These are phyloP conservation scores for Cutaneotrichosporon dermatis DNA, from an alignment of 1,284 basidiomycete genomes.

Conservation along the genomic window DNA sequence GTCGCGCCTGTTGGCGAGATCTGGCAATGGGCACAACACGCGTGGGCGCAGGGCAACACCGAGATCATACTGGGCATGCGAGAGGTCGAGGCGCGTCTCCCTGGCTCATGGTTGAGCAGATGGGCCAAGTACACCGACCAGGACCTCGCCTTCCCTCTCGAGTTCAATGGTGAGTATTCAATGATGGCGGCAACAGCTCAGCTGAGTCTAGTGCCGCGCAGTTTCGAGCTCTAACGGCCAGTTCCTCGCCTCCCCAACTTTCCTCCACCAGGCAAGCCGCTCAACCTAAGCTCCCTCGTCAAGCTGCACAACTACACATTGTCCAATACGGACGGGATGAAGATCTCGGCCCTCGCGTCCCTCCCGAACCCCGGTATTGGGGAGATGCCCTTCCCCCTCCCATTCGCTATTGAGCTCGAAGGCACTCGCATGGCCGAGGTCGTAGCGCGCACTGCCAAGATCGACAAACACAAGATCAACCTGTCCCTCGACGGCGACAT, in stretches of 20 bases:
- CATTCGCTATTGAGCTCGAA: constrained; percentile 40
- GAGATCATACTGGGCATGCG: constrained; percentile 26
- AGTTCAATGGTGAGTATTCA: constrained; percentile 34
- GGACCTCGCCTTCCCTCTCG: constrained; percentile 28
- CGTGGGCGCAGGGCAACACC: constrained; percentile 35
- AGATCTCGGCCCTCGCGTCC: constrained; percentile 33
- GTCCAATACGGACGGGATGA: constrained; percentile 18
- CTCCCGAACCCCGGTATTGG: constrained; percentile 32
- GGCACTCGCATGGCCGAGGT: constrained; percentile 37
- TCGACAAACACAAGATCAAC: constrained; percentile 23
- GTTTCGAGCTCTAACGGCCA: constrained; percentile 20
- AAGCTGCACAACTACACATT: constrained; percentile 38
- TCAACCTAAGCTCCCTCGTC: constrained; percentile 41
- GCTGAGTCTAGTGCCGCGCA: constrained; percentile 12
- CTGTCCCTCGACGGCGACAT: constrained; percentile 37
- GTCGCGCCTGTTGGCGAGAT: constrained; percentile 35
- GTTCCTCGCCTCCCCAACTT: constrained; percentile 42
- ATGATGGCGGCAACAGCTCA: not conserved
- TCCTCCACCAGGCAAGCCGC: constrained; percentile 34
- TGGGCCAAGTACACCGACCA: constrained; percentile 21
- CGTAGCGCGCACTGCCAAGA: constrained; percentile 8
- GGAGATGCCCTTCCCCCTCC: constrained; percentile 37
- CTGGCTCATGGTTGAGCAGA: not conserved
- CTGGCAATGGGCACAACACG: constrained; percentile 32
- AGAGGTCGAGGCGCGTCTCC: constrained; percentile 20